Base-by-base conservation (phyloP, 805 yeast genomes). In the Ogataea ramenticola region DNA sequence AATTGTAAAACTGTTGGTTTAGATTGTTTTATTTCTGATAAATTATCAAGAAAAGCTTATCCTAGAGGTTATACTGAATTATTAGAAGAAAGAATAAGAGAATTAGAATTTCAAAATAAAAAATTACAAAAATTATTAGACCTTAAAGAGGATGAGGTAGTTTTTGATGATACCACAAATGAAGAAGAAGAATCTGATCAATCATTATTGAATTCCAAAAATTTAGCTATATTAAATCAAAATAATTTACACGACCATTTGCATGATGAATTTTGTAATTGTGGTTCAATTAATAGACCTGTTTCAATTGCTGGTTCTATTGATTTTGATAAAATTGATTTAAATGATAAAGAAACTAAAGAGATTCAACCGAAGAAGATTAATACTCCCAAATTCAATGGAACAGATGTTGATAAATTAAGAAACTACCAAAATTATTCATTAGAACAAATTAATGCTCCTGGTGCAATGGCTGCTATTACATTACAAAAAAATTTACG, bases 1-100 rank as follows among this genome's bases (percentile, higher is more conserved):
- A 83, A 85, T 47, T 89, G 97, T 68, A 80, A 79, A 12, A 73
- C 80, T 7, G 93, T 86, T 3, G 96, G 96, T 3, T 74, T 89
- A 46, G 91, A 86, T 49, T 89, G 97, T 62, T 82, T 82, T 45
- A 84, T 87, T n/a, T 80, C 90, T 16, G 96, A 89, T 58, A 82
- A 83, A 52, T 68, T 89, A n/a, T 77, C 90, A 1, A 72, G 96
- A 46, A 70, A 90, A 49, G 91, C 96, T 0, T 89, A 82, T 55
- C 96, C 96, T 0, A 73, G 95, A 58, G 96, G 96, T 0, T 89
- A 89, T 55, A 89, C 96, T 0, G 96, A 89, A 63, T 81, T 89
- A 2, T 62, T 89, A 43, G 97, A 89, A 58, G 95, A 87, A 56
- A 69, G 96, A 41, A 81, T 89, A n/a, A 70, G 96, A 41, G 93